phyloP scores from a whole-genome alignment of 1,284 basidiomycete species.

The Ustilago bromivora region DNA sequence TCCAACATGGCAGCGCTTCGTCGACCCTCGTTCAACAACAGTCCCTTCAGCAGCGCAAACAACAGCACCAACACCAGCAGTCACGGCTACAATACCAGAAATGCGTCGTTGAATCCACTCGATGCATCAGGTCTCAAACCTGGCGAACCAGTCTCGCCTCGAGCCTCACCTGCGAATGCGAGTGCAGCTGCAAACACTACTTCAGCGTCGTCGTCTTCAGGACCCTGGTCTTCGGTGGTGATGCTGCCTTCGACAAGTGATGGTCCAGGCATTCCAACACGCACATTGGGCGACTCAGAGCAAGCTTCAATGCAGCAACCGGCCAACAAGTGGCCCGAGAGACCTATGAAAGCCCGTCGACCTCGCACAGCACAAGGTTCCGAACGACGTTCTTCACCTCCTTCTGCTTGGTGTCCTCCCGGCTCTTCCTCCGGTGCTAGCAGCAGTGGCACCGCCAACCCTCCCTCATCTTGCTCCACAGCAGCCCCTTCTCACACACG shows the following conservation, averaged over 20 bases:
- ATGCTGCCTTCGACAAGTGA: slow-evolving; percentile 21
- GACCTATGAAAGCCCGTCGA: slow-evolving; percentile 30
- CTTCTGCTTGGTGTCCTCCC: slow-evolving; percentile 38
- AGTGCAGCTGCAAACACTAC: slow-evolving; percentile 11
- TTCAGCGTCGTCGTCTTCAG: slow-evolving; percentile 11
- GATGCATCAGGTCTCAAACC: slow-evolving; percentile 10
- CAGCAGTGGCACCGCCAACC: background rate
- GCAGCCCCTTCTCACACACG: slow-evolving; percentile 4
- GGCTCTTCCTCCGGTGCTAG: slow-evolving; percentile 10
- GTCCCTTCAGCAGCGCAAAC: slow-evolving; percentile 30
- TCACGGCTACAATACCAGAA: background rate
- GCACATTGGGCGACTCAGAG: slow-evolving; percentile 4
- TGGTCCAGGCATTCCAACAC: slow-evolving; percentile 18
- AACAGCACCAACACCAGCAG: background rate
- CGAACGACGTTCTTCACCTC: slow-evolving; percentile 38
- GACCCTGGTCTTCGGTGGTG: slow-evolving; percentile 14
- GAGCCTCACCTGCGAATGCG: slow-evolving; percentile 26
- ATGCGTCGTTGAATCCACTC: slow-evolving; percentile 23
- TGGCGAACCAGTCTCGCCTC: slow-evolving; percentile 41
- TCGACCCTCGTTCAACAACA: slow-evolving; percentile 40
- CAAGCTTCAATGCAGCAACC: slow-evolving; percentile 1
- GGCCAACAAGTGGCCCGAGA: slow-evolving; percentile 14
- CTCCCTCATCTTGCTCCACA: background rate
- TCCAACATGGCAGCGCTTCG: slow-evolving; percentile 29
- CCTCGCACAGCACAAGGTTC: slow-evolving; percentile 58